These are phyloP conservation scores for Arthrobotrys entomopaga DNA, from an alignment of 2,329 filamentous ascomycete species.

Conservation along the genomic window DNA sequence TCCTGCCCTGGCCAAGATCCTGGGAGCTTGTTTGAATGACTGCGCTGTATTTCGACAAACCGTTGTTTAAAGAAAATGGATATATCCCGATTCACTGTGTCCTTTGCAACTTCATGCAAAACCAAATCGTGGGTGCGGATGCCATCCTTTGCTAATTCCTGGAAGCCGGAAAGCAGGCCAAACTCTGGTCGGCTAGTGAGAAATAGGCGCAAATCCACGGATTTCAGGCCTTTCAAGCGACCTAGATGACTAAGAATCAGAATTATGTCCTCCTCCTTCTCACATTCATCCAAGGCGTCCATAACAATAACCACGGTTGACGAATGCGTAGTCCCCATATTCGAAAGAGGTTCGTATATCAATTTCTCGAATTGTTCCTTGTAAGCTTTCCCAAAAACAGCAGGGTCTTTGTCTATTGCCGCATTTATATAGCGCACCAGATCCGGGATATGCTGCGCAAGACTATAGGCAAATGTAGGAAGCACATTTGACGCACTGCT, in stretches of 20 bases:
- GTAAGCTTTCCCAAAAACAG: constrained; percentile 2
- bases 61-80: constrained; percentile 6
- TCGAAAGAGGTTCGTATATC: constrained; percentile 20
- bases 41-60: constrained; percentile 13
- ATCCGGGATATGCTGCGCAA: constrained; percentile 59
- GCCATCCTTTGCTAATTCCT: background rate
- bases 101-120: constrained; percentile 12
- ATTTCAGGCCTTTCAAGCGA: constrained; percentile 28
- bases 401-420: constrained; percentile 60
- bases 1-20: constrained; percentile 1
- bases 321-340: background rate
- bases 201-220: constrained; percentile 25
- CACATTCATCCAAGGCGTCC: constrained; percentile 45
- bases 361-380: constrained; percentile 44
- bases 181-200: constrained; percentile 31
- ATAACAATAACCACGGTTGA: constrained; percentile 22
- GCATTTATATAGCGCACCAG: constrained; percentile 59
- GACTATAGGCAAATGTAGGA: constrained; percentile 62
- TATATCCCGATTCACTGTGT: constrained; percentile 24
- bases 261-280: constrained; percentile 26
- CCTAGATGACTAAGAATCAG: constrained; percentile 21
- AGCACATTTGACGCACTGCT: constrained; percentile 62
- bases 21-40: background rate
- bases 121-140: constrained; percentile 32
- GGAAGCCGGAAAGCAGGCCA: constrained; percentile 1